Percentiles rank a stretch among this genome's conserved stretches.
Conservation (phyloP, 305 asterid genomes). For the Ilex paraguariensis region DNA sequence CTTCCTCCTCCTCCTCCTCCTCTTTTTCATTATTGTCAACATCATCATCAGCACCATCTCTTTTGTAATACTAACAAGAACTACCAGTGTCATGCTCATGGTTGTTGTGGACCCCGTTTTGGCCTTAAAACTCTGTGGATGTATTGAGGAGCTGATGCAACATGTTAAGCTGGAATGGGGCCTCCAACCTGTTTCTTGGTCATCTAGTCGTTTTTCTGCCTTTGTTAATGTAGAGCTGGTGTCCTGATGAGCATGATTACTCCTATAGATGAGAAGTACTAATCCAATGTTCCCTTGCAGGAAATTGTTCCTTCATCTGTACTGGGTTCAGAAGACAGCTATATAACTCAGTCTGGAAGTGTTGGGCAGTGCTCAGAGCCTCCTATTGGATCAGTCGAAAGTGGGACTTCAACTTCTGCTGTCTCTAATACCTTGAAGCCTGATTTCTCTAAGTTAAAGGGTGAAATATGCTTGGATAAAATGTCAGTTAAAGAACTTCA, state of each 20-base stretch:
- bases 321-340: constrained; percentile 25
- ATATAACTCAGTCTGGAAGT: constrained; percentile 29
- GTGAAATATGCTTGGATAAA: constrained; percentile 75
- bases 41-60: too few species aligned
- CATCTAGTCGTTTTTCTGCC: neutral
- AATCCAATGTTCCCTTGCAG: constrained; percentile 30
- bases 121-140: neutral
- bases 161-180: too few species aligned
- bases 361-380: constrained; percentile 32
- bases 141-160: neutral
- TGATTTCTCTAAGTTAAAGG: constrained; percentile 76
- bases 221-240: neutral
- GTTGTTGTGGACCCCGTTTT: too few species aligned
- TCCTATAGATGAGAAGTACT: constrained; percentile 14
- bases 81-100: too few species aligned
- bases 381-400: constrained; percentile 31
- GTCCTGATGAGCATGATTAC: neutral
- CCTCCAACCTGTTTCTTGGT: too few species aligned
- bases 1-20: too few species aligned
- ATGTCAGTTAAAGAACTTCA: constrained; percentile 87
- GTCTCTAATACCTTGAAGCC: constrained; percentile 47
- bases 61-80: too few species aligned
- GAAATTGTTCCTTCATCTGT: constrained; percentile 26
- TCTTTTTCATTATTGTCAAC: too few species aligned
- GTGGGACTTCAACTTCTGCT: constrained; percentile 35